These are phyloP conservation scores for Maudiozyma saulgeensis DNA, from an alignment of 805 yeast species.

Conservation along the genomic window DNA sequence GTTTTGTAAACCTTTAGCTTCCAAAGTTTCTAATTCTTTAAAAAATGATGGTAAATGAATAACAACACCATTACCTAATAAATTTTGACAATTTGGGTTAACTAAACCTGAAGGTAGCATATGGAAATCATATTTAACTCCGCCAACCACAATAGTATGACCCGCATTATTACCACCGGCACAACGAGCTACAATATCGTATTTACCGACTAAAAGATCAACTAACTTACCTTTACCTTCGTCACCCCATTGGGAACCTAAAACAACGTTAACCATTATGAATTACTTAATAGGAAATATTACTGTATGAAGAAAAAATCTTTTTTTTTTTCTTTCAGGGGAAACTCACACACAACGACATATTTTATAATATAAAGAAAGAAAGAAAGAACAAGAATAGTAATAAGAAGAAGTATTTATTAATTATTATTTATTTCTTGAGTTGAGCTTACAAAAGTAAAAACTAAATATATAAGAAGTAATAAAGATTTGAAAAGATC, in stretches of 20 bases:
- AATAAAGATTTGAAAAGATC: neutral
- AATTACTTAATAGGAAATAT: neutral
- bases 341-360: neutral
- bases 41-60: conserved; percentile 91
- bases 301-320: too few relatives aligned
- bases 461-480: neutral
- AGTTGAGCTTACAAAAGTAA: neutral
- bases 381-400: neutral
- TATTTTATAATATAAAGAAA: neutral
- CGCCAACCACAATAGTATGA: conserved; percentile 90
- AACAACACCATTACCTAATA: conserved; percentile 94
- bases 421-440: neutral
- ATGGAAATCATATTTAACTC: conserved; percentile 90
- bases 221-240: conserved; percentile 99
- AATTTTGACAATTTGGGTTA: conserved; percentile 80
- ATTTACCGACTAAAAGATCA: conserved; percentile 85
- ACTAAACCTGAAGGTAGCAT: conserved; percentile 98
- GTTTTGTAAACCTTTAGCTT: conserved; percentile 61
- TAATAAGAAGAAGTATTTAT: neutral
- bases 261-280: conserved; percentile 57
- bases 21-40: conserved; percentile 72
- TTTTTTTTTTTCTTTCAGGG: neutral
- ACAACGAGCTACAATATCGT: conserved; percentile 96
- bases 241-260: conserved; percentile 99
- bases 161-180: conserved; percentile 99